Evolutionary conservation across 129 eudicot species (phyloP).

Genomic region (Centaurea solstitialis): DNA sequence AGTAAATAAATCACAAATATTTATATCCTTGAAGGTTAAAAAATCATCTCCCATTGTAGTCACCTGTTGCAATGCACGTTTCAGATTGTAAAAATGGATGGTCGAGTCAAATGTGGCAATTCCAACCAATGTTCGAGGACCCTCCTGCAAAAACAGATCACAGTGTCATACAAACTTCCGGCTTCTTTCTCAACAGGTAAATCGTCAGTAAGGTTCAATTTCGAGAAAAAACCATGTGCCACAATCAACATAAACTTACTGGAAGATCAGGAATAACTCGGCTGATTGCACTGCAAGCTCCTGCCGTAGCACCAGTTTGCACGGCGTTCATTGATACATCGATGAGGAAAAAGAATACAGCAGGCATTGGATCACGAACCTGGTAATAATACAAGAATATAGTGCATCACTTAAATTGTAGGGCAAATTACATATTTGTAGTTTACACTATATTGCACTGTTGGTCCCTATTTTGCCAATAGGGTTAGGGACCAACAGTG

Average conservation of each 20-base stretch:
- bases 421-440: too few relatives aligned
- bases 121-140: conserved; percentile 94
- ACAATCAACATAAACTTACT: conserved; percentile 54
- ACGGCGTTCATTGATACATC: conserved; percentile 97
- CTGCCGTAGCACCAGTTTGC: conserved; percentile 99
- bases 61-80: conserved; percentile 93
- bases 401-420: neutral
- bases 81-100: conserved; percentile 93
- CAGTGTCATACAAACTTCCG: neutral
- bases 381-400: conserved; percentile 13
- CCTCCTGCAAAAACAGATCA: conserved; percentile 55
- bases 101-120: conserved; percentile 93
- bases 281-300: conserved; percentile 92
- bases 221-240: neutral
- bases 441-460: too few relatives aligned
- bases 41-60: neutral
- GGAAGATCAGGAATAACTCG: conserved; percentile 95
- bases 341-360: conserved; percentile 85
- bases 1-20: neutral
- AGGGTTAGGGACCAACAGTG: too few relatives aligned
- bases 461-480: too few relatives aligned
- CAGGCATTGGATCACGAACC: conserved; percentile 99
- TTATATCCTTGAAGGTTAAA: neutral
- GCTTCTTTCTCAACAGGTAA: neutral
- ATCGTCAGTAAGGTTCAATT: neutral